A percentile compares a stretch with the other conserved stretches of the same genome.
Conservation (phyloP, 2,329 filamentous ascomycete genomes). For the Coniochaeta pulveracea region DNA sequence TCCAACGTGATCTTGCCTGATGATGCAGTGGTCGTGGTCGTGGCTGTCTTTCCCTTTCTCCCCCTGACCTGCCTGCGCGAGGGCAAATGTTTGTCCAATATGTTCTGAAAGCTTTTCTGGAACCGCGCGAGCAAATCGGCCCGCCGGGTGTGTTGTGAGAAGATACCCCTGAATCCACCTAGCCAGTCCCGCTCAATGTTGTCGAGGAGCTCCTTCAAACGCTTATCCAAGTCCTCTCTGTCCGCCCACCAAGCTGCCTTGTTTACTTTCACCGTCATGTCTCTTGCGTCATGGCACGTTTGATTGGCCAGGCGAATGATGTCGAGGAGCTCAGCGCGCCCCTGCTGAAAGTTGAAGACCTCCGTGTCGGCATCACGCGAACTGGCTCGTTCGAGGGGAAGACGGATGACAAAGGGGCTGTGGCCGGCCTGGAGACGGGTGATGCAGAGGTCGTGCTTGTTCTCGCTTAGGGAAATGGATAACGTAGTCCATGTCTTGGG, state of each 20-base stretch:
- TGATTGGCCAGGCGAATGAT: slow-evolving; percentile 75
- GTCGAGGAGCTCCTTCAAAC: slow-evolving; percentile 65
- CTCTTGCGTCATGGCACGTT: slow-evolving; percentile 62
- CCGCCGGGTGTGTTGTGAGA: slow-evolving; percentile 60
- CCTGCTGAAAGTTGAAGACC: slow-evolving; percentile 73
- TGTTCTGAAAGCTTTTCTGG: slow-evolving; percentile 63
- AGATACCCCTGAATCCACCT: slow-evolving; percentile 89
- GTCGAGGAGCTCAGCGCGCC: slow-evolving; percentile 66
- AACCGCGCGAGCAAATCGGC: slow-evolving; percentile 61
- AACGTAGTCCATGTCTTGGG: slow-evolving; percentile 76
- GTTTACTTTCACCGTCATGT: slow-evolving; percentile 62
- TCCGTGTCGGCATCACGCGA: slow-evolving; percentile 69
- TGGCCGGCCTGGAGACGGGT: slow-evolving; percentile 70
- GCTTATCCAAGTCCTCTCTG: slow-evolving; percentile 66
- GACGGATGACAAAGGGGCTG: slow-evolving; percentile 72
- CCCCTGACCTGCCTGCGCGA: slow-evolving; percentile 57
- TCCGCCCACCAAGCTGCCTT: slow-evolving; percentile 85
- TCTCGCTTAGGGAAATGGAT: slow-evolving; percentile 75
- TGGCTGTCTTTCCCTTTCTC: slow-evolving; percentile 36
- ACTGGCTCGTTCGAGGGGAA: slow-evolving; percentile 75
- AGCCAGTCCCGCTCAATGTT: slow-evolving; percentile 93
- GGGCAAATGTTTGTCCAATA: slow-evolving; percentile 75
- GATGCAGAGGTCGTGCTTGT: slow-evolving; percentile 73
- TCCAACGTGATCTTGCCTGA: slow-evolving; percentile 38
- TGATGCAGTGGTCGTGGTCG: slow-evolving; percentile 12